Evolutionary conservation across 2,329 filamentous ascomycete species (phyloP), one percentile per base, ranked within the genome.

Genomic region (Xylaria multiplex): DNA sequence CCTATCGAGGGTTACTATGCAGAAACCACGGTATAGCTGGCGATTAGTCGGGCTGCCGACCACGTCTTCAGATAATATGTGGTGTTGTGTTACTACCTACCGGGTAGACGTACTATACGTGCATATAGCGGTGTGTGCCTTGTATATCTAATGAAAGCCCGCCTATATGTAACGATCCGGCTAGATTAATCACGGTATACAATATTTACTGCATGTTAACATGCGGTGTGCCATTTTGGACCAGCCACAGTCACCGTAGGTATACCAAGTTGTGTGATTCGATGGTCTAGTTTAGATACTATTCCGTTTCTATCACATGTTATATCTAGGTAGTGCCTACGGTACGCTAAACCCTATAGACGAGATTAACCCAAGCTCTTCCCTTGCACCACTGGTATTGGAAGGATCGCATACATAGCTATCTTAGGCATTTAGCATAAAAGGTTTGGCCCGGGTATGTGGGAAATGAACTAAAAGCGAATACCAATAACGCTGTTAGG

Each of bases 221-320:
- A 42, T 56, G 40, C 35, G 43, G 43, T 57, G 52, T 49, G 42
- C 14, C 48, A 14, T 40, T 22, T 53, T 19, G 30, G 43, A 37
- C 9, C 45, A 16, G 24, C 37, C 24, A 19, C 24, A 30, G n/a
- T 14, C 16, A 9, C 22, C 11, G 9, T 59, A 35, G 9, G 37
- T 37, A 37, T 40, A 22, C 30, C n/a, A 53, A 37, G 50, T 32
- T 37, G 35, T 37, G 35, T 37, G 11, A 37, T 9, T 37, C 35
- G 35, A 37, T 40, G 13, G 37, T 40, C 11, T 14, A 14, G 37
- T 37, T 9, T 14, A 14, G 37, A 13, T 40, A 13, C 37, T 40
- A 13, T 40, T 40, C 37, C 37, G 37, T 14, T 14, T 40, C 37
- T 40, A 40, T 40, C 37, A 40, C 35, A 27, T 27, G 27, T 27